phyloP scores from a whole-genome alignment of 345 rosid species.

The Isatis tinctoria region DNA sequence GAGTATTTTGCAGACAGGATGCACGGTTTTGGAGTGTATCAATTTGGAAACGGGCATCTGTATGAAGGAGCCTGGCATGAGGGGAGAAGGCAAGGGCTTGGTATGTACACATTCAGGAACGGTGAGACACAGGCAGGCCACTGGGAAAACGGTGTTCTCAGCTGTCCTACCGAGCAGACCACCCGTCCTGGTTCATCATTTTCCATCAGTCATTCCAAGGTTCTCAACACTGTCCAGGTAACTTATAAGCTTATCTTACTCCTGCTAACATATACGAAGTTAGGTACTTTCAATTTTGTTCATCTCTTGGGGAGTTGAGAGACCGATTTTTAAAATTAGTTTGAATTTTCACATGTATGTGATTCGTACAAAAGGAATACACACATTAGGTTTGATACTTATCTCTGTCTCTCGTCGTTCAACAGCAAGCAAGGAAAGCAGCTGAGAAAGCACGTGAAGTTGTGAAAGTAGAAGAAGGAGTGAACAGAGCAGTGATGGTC shows the following conservation, averaged over 20 bases:
- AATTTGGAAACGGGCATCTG: conserved; percentile 68
- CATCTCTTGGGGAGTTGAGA: neutral
- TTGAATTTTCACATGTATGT: neutral
- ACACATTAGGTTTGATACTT: conserved; percentile 5
- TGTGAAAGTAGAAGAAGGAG: conserved; percentile 60
- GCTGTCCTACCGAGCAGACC: conserved; percentile 34
- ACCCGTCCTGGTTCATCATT: conserved; percentile 63
- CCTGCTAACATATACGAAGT: neutral
- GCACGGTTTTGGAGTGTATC: conserved; percentile 83
- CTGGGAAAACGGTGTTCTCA: conserved; percentile 57
- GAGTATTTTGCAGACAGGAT: conserved; percentile 85
- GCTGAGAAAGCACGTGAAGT: conserved; percentile 53
- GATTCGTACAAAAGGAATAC: neutral
- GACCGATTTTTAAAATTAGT: neutral
- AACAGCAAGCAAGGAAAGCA: conserved; percentile 70
- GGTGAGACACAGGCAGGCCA: conserved; percentile 82
- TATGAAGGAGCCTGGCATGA: conserved; percentile 95
- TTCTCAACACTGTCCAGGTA: conserved; percentile 89
- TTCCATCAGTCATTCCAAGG: conserved; percentile 84
- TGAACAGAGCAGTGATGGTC: conserved; percentile 54
- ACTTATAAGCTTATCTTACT: neutral
- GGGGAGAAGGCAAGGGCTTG: conserved; percentile 85
- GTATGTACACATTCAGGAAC: conserved; percentile 68
- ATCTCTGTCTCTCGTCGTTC: neutral
- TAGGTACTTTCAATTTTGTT: neutral